These are phyloP conservation scores for Cladosporium sp. DNA, from an alignment of 2,329 filamentous ascomycete genomes.

Conservation along the genomic window DNA sequence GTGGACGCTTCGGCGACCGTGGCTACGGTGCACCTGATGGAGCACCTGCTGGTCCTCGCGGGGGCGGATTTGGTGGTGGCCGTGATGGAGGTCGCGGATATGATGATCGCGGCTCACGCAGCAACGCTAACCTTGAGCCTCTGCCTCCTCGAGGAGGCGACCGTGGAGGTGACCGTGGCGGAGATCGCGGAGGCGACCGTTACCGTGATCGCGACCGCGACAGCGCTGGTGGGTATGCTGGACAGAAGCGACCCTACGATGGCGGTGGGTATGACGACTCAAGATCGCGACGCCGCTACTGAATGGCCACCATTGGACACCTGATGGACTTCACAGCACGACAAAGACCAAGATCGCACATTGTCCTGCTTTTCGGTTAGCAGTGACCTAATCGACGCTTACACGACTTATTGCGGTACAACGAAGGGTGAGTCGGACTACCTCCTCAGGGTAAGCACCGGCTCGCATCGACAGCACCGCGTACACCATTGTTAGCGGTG, in stretches of 20 bases:
- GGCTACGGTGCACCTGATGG: slow-evolving; percentile 46
- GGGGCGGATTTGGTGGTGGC: slow-evolving; percentile 38
- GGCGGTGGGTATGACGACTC: slow-evolving; percentile 76
- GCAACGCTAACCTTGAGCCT: slow-evolving; percentile 80
- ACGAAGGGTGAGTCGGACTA: slow-evolving; percentile 41
- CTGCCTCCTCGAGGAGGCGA: slow-evolving; percentile 67
- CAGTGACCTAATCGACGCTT: background rate
- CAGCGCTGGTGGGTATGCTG: slow-evolving; percentile 18
- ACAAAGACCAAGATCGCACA: background rate
- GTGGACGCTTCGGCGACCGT: slow-evolving; percentile 42
- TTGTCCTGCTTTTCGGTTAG: background rate
- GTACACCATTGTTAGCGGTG: slow-evolving; percentile 6
- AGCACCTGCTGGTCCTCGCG: slow-evolving; percentile 50
- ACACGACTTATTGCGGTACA: background rate
- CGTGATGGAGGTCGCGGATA: slow-evolving; percentile 34
- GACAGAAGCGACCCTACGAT: slow-evolving; percentile 47
- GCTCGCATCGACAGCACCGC: slow-evolving; percentile 27
- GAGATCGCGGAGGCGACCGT: slow-evolving; percentile 39
- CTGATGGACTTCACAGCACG: slow-evolving; percentile 14
- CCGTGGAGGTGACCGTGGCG: slow-evolving; percentile 50
- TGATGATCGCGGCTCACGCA: slow-evolving; percentile 50
- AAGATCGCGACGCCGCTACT: slow-evolving; percentile 62
- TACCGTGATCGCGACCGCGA: slow-evolving; percentile 47
- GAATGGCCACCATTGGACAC: slow-evolving; percentile 15
- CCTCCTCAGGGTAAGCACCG: slow-evolving; percentile 40